Conservation (phyloP, 2,329 filamentous ascomycete genomes). For the Laburnicola sp. region DNA sequence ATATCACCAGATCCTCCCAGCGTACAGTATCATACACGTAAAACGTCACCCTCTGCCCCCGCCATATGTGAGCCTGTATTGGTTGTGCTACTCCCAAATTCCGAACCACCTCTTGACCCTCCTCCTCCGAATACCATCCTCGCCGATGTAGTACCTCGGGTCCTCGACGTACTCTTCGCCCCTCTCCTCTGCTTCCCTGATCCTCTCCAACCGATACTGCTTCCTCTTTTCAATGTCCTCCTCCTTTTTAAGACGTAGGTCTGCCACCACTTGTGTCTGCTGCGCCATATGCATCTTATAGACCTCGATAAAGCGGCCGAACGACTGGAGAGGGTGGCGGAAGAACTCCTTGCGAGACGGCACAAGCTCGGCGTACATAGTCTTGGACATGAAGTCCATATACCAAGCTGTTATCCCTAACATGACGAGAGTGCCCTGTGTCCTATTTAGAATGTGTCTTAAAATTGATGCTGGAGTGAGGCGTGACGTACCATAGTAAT, state of each 20-base stretch:
- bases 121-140: constrained; percentile 52
- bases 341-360: constrained; percentile 71
- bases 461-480: constrained; percentile 21
- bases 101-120: constrained; percentile 80
- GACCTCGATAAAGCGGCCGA: constrained; percentile 69
- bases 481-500: constrained; percentile 73
- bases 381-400: constrained; percentile 76
- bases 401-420: constrained; percentile 74
- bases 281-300: constrained; percentile 76
- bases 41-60: not conserved
- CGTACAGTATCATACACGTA: constrained; percentile 4
- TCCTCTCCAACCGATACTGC: constrained; percentile 70
- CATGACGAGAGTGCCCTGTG: constrained; percentile 65
- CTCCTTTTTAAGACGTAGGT: constrained; percentile 71
- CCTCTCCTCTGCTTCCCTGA: constrained; percentile 37
- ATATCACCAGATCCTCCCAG: not conserved
- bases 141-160: constrained; percentile 43
- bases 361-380: constrained; percentile 77
- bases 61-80: not conserved
- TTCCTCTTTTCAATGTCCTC: constrained; percentile 88
- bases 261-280: constrained; percentile 67
- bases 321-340: constrained; percentile 68
- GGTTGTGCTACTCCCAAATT: constrained; percentile 61
- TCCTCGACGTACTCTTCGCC: constrained; percentile 44
- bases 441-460: not conserved